Evolutionary conservation across 2,329 filamentous ascomycete genomes (phyloP).

Genomic region (Tolypocladium nubicola): DNA sequence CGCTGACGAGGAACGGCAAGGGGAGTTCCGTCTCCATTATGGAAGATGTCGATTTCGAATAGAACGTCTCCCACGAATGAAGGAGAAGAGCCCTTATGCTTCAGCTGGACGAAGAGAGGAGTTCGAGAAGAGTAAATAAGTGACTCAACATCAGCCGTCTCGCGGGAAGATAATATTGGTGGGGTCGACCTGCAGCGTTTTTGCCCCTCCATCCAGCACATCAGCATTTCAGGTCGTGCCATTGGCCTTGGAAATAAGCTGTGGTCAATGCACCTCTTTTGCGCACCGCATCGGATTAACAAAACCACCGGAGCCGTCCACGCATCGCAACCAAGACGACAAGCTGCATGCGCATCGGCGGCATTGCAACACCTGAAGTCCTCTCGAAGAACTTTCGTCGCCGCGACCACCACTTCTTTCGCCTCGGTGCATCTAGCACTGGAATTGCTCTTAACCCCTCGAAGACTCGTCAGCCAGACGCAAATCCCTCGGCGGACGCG

Average conservation of each 20-base stretch:
- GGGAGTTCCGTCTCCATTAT: slow-evolving; percentile 54
- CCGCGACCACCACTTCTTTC: not conserved
- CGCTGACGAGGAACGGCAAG: slow-evolving; percentile 51
- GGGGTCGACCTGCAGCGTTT: slow-evolving; percentile 4
- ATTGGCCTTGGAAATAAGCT: not conserved
- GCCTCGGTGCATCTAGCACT: not conserved
- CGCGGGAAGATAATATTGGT: slow-evolving; percentile 6
- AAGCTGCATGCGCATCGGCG: not conserved
- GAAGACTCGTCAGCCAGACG: not conserved
- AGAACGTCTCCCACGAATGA: not conserved
- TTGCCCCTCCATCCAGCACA: slow-evolving; percentile 3
- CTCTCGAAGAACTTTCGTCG: not conserved
- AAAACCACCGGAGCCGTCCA: not conserved
- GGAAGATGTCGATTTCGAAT: not conserved
- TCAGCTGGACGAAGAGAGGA: not conserved
- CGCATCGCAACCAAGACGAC: not conserved
- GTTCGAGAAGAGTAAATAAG: not conserved
- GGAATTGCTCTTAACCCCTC: not conserved
- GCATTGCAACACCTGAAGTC: not conserved
- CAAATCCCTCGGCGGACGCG: not conserved
- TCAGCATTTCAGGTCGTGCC: not conserved
- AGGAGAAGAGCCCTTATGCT: not conserved
- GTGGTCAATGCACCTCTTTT: not conserved
- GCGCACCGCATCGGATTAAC: not conserved
- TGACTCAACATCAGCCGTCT: slow-evolving; percentile 4